These are phyloP conservation scores for Thinopyrum elongatum DNA, from an alignment of 176 grass and related monocot genomes.

Conservation along the genomic window DNA sequence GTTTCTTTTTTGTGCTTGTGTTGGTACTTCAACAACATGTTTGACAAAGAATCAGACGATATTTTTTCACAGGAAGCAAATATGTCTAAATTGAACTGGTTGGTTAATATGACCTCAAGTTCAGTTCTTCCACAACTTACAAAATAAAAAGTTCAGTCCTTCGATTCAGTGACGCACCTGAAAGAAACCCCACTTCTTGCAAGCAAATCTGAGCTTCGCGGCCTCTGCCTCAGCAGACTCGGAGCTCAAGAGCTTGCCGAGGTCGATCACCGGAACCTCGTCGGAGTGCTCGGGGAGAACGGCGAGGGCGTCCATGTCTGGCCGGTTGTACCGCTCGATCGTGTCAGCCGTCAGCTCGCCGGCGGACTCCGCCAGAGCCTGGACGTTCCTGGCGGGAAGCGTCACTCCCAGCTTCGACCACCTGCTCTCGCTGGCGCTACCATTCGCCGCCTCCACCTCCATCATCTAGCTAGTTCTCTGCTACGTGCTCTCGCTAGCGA, in stretches of 20 bases:
- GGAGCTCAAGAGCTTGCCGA: conserved; percentile 13
- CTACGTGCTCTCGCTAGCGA: not conserved
- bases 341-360: not conserved
- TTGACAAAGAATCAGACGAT: too few species aligned
- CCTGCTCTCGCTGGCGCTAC: not conserved
- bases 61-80: too few species aligned
- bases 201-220: conserved; percentile 33
- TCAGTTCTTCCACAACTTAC: too few species aligned
- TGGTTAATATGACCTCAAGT: too few species aligned
- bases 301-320: not conserved
- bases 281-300: not conserved
- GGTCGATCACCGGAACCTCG: conserved; percentile 31
- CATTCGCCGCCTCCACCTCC: not conserved
- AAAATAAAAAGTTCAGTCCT: too few species aligned
- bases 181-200: conserved; percentile 64
- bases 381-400: conserved; percentile 39
- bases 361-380: conserved; percentile 25
- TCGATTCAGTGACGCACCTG: conserved; percentile 14
- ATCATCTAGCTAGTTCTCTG: not conserved
- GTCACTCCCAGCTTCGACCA: not conserved
- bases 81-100: too few species aligned
- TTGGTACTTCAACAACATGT: too few species aligned
- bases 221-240: conserved; percentile 22
- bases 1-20: too few species aligned
- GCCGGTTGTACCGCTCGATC: conserved; percentile 32